Conservation (phyloP, 768 basidiomycete species). For the Suillus placidus region DNA sequence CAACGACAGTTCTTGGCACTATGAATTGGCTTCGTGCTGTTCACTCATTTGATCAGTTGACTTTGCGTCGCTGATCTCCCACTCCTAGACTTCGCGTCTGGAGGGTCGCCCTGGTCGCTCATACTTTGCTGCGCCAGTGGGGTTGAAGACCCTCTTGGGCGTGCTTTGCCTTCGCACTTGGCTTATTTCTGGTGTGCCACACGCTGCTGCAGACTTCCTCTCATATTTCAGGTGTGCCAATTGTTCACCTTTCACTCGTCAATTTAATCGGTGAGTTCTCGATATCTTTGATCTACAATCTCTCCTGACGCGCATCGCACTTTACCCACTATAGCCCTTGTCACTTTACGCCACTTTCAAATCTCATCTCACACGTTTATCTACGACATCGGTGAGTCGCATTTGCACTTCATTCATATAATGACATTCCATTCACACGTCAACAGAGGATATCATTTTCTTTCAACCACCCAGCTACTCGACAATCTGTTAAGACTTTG, state of each 20-base stretch:
- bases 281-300: background rate
- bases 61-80: background rate
- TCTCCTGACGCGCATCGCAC: background rate
- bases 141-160: slow-evolving; percentile 1
- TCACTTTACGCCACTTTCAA: background rate
- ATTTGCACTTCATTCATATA: background rate
- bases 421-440: background rate
- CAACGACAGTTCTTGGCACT: background rate
- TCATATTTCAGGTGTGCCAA: background rate
- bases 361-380: background rate
- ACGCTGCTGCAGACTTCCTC: background rate
- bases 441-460: background rate
- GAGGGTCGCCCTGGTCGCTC: background rate
- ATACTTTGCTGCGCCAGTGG: background rate
- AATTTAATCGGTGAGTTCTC: background rate
- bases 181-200: background rate
- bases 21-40: background rate
- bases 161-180: background rate
- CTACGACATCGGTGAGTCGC: background rate
- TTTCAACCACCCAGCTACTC: no score
- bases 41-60: background rate
- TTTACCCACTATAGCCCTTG: background rate
- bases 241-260: background rate
- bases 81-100: background rate
- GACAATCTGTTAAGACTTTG: no score